Percentiles rank a stretch among this genome's conserved stretches.
phyloP scores from a whole-genome alignment of 148 eudicot genomes.

The Vaccinium corymbosum region DNA sequence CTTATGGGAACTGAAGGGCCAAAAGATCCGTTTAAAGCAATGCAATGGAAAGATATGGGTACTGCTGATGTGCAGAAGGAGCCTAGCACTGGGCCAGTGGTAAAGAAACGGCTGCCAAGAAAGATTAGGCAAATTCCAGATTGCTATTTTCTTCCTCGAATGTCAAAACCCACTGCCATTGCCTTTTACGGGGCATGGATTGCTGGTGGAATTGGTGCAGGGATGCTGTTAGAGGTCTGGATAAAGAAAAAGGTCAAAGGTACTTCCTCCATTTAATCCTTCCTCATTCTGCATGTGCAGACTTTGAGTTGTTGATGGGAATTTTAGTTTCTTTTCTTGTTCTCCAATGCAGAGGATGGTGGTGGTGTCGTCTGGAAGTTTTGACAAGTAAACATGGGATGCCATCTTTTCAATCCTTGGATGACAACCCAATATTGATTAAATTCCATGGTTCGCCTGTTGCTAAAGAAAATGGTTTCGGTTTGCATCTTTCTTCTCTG shows the following conservation, averaged over 20 bases:
- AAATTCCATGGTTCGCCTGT: not conserved
- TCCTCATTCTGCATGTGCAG: not conserved
- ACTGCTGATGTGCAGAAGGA: conserved; percentile 22
- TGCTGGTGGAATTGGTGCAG: conserved; percentile 70
- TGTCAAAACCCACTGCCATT: conserved; percentile 45
- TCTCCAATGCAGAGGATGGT: not conserved
- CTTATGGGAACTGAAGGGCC: conserved; percentile 45
- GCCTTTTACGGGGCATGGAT: conserved; percentile 62
- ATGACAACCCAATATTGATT: not conserved
- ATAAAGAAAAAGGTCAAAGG: conserved; percentile 75
- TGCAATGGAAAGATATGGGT: conserved; percentile 56
- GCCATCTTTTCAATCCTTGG: not conserved
- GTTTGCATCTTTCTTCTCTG: conserved; percentile 1
- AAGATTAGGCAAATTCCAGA: conserved; percentile 62
- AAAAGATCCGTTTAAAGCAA: conserved; percentile 46
- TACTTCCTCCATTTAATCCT: conserved; percentile 13
- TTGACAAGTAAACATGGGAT: not conserved
- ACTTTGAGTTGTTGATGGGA: not conserved
- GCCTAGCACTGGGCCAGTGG: conserved; percentile 29
- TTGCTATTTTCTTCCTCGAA: conserved; percentile 63
- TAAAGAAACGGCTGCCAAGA: conserved; percentile 50
- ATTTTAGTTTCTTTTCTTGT: not conserved
- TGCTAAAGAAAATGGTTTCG: not conserved
- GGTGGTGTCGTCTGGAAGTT: conserved; percentile 8
- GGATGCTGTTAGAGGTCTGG: conserved; percentile 66